Percentiles rank a stretch among this genome's conserved stretches.
phyloP scores from a whole-genome alignment of 1,139 yeast genomes.

The Scheffersomyces titani region DNA sequence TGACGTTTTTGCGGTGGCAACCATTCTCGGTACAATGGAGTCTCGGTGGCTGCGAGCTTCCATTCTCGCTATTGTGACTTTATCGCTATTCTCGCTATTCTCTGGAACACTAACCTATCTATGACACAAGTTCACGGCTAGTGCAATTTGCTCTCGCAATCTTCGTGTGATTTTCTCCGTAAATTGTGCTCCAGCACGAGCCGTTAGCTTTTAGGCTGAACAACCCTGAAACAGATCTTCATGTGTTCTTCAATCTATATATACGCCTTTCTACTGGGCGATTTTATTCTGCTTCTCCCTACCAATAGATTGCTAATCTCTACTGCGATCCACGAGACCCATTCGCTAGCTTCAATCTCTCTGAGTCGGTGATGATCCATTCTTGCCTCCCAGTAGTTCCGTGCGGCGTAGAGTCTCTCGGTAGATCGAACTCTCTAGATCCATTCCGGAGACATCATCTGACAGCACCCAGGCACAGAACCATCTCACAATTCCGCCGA shows the following conservation, averaged over 20 bases:
- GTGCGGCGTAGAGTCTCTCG: background rate
- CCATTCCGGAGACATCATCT: background rate
- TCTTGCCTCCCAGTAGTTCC: background rate
- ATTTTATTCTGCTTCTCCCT: too few species aligned
- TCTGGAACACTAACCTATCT: too few species aligned
- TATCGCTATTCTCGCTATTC: too few species aligned
- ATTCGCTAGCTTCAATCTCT: background rate
- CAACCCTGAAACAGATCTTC: background rate
- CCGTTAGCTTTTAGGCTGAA: background rate
- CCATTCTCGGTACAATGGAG: background rate
- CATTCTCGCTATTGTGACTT: too few species aligned
- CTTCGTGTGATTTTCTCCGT: background rate
- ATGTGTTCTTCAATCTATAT: background rate
- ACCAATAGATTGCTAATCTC: too few species aligned
- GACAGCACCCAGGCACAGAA: background rate
- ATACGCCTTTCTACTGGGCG: background rate
- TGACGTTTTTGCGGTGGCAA: background rate
- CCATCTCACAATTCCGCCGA: too few species aligned
- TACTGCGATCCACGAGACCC: background rate
- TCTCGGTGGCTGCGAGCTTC: too few species aligned
- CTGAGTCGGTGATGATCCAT: too few species aligned
- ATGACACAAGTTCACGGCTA: too few species aligned
- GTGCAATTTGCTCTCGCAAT: background rate
- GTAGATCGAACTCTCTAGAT: too few species aligned
- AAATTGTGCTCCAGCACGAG: background rate